Evolutionary conservation across 1,284 basidiomycete species (phyloP).

Genomic region (Trichosporon inkin): DNA sequence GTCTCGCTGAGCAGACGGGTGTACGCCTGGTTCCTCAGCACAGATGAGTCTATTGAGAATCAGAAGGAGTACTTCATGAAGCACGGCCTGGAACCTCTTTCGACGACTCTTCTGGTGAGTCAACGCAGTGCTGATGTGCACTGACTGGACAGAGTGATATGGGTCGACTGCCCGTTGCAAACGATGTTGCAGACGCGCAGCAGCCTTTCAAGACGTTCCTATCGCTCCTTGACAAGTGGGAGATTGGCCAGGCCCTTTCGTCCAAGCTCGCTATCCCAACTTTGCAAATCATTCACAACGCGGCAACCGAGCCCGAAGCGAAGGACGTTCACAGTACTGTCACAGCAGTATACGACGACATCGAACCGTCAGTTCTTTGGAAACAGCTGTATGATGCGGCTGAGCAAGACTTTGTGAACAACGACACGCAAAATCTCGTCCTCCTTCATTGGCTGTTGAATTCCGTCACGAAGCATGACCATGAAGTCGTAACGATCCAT

Average conservation of each 20-base stretch:
- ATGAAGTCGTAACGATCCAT: constrained; percentile 45
- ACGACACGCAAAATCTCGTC: constrained; percentile 28
- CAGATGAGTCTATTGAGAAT: constrained; percentile 67
- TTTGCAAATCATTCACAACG: constrained; percentile 25
- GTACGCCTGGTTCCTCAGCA: constrained; percentile 86
- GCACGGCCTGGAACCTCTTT: constrained; percentile 66
- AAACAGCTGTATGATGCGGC: constrained; percentile 60
- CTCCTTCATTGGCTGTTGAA: constrained; percentile 51
- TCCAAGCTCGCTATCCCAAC: constrained; percentile 73
- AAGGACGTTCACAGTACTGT: constrained; percentile 66
- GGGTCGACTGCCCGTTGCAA: constrained; percentile 57
- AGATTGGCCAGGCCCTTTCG: constrained; percentile 80
- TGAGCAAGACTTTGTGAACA: constrained; percentile 50
- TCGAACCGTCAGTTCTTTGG: constrained; percentile 87
- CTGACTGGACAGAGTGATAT: constrained; percentile 60
- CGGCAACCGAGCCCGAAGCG: constrained; percentile 7
- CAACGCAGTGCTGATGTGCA: neutral
- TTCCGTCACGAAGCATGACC: constrained; percentile 53
- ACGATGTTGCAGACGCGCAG: constrained; percentile 66
- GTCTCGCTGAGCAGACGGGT: constrained; percentile 87
- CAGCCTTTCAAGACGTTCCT: constrained; percentile 93
- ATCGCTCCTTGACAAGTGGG: constrained; percentile 93
- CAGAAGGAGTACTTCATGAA: constrained; percentile 68
- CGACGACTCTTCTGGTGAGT: constrained; percentile 63
- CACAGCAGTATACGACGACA: constrained; percentile 82